Evolutionary conservation across 805 yeast genomes (phyloP).

Genomic region (Pichia gijzeniarum): DNA sequence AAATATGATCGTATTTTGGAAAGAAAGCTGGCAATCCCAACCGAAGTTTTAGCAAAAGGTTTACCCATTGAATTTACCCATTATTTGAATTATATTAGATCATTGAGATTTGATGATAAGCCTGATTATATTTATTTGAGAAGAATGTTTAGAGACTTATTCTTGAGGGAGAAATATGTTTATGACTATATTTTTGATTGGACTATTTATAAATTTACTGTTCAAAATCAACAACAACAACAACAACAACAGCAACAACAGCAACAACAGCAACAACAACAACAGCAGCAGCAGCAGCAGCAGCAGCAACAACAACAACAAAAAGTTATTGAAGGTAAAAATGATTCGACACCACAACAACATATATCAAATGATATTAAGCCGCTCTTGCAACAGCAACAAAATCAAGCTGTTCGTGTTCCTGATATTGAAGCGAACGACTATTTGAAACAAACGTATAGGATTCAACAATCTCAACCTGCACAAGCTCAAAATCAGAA

Average conservation of each 20-base stretch:
- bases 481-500: constrained; percentile 16
- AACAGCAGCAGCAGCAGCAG: constrained; percentile 19
- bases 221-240: constrained; percentile 41
- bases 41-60: constrained; percentile 82
- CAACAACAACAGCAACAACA: constrained; percentile 24
- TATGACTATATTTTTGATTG: constrained; percentile 96
- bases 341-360: constrained; percentile 9
- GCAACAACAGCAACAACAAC: constrained; percentile 29
- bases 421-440: constrained; percentile 24
- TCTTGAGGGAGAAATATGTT: constrained; percentile 78
- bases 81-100: constrained; percentile 82
- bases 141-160: constrained; percentile 82
- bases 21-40: constrained; percentile 84
- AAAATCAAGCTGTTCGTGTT: constrained; percentile 27
- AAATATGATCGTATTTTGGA: constrained; percentile 96
- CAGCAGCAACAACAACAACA: constrained; percentile 21
- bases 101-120: constrained; percentile 89
- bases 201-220: constrained; percentile 80
- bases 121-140: constrained; percentile 91
- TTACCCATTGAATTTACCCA: constrained; percentile 85
- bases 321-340: constrained; percentile 17
- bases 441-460: constrained; percentile 12
- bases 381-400: constrained; percentile 28
- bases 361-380: constrained; percentile 15
- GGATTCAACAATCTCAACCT: constrained; percentile 17